Conservation (phyloP, 169 alveolate species). For the Condylostoma magnum region DNA sequence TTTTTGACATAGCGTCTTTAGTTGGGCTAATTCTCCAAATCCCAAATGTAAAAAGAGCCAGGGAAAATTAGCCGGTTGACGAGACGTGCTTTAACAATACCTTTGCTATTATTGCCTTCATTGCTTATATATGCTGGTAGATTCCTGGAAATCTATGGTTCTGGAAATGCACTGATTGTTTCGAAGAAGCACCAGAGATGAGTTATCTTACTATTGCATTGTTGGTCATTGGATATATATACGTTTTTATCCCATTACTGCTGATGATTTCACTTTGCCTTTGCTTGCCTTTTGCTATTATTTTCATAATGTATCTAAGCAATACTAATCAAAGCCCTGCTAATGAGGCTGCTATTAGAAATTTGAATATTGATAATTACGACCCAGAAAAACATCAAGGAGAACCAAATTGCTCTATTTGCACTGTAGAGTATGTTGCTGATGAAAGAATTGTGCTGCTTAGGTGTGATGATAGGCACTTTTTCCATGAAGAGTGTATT, state of each 20-base stretch:
- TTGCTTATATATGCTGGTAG: background rate
- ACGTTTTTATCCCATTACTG: background rate
- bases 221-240: slow-evolving; percentile 3
- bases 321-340: background rate
- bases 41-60: slow-evolving; percentile 21
- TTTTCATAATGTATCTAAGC: background rate
- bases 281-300: background rate
- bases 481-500: slow-evolving; percentile 58
- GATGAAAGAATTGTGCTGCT: slow-evolving; percentile 40
- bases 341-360: background rate
- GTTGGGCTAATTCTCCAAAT: background rate
- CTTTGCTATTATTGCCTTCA: background rate
- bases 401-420: slow-evolving; percentile 39
- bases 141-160: slow-evolving; percentile 28
- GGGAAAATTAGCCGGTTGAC: background rate
- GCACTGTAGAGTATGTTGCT: slow-evolving; percentile 32
- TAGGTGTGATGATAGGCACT: slow-evolving; percentile 54
- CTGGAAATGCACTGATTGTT: background rate
- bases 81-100: background rate
- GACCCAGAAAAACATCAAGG: background rate
- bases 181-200: slow-evolving; percentile 11
- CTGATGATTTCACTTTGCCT: background rate
- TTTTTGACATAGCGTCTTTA: background rate
- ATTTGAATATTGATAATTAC: background rate
- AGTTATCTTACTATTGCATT: background rate